A percentile compares a stretch with the other conserved stretches of the same genome.
Evolutionary conservation across 2,329 filamentous ascomycete species (phyloP).

Genomic region (Arachnopeziza araneosa): DNA sequence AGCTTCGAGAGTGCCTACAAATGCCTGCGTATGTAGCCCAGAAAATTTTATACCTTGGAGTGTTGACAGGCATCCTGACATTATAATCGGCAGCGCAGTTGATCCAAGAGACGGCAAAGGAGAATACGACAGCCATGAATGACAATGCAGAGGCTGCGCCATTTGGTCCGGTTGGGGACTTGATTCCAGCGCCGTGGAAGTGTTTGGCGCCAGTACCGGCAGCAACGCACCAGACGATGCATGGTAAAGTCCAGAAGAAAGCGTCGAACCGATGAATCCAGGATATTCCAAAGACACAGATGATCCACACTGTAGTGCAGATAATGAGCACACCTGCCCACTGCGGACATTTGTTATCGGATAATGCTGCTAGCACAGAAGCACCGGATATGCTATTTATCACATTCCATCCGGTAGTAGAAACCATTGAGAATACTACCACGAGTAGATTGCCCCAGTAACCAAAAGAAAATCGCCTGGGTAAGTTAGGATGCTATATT

Average conservation of each 20-base stretch:
- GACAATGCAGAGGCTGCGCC: slow-evolving; percentile 6
- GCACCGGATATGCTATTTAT: slow-evolving; percentile 6
- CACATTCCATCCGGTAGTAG: slow-evolving; percentile 7
- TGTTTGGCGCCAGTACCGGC: slow-evolving; percentile 27
- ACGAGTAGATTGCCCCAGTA: slow-evolving; percentile 41
- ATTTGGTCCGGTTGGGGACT: slow-evolving; percentile 7
- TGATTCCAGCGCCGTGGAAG: slow-evolving; percentile 1
- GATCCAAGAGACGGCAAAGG: slow-evolving; percentile 4
- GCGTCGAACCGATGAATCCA: slow-evolving; percentile 35
- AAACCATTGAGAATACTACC: slow-evolving; percentile 8
- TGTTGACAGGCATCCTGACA: slow-evolving; percentile 7
- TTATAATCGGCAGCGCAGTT: slow-evolving; percentile 10
- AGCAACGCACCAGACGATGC: slow-evolving; percentile 32
- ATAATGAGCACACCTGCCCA: slow-evolving; percentile 8
- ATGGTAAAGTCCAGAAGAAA: slow-evolving; percentile 31
- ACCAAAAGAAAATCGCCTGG: slow-evolving; percentile 41
- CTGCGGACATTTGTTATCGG: slow-evolving; percentile 6
- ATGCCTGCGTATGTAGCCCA: slow-evolving; percentile 2
- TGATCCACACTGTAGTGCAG: slow-evolving; percentile 21
- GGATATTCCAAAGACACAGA: slow-evolving; percentile 33
- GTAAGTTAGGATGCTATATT: neutral
- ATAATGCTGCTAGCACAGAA: slow-evolving; percentile 5
- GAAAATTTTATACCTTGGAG: slow-evolving; percentile 8
- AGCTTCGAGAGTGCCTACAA: slow-evolving; percentile 1
- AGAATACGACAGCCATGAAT: slow-evolving; percentile 8